phyloP scores from a whole-genome alignment of 2,329 filamentous ascomycete species.

The Cytospora schulzeri region DNA sequence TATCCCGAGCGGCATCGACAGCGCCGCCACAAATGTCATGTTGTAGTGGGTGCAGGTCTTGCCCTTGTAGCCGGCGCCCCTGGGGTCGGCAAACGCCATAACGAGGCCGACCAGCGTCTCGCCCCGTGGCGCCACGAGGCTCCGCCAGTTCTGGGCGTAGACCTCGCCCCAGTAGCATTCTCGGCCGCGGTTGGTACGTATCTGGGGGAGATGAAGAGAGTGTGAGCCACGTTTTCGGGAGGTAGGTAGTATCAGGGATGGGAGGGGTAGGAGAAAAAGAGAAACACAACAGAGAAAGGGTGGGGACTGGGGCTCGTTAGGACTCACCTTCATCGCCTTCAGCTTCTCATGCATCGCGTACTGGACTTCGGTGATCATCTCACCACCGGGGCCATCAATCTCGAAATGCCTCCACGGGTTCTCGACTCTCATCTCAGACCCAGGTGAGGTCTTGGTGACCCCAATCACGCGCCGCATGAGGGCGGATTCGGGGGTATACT shows the following conservation, averaged over 20 bases:
- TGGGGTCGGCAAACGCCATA: neutral
- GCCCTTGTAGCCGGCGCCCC: neutral
- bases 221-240: neutral
- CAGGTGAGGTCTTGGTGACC: neutral
- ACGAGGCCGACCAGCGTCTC: constrained; percentile 3
- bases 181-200: neutral
- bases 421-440: neutral
- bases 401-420: neutral
- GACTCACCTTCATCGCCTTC: constrained; percentile 2
- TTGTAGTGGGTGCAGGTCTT: neutral
- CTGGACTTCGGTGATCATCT: neutral
- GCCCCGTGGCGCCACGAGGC: neutral
- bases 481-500: neutral
- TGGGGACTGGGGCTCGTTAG: too few species aligned
- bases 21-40: neutral
- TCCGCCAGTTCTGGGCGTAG: neutral
- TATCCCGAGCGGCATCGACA: constrained; percentile 2
- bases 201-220: neutral
- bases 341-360: neutral
- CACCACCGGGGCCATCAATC: neutral
- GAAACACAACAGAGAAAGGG: too few species aligned
- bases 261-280: too few species aligned
- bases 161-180: neutral
- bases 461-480: neutral
- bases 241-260: neutral